Evolutionary conservation across 768 basidiomycete species (phyloP).

Genomic region (Trametes cubensis): DNA sequence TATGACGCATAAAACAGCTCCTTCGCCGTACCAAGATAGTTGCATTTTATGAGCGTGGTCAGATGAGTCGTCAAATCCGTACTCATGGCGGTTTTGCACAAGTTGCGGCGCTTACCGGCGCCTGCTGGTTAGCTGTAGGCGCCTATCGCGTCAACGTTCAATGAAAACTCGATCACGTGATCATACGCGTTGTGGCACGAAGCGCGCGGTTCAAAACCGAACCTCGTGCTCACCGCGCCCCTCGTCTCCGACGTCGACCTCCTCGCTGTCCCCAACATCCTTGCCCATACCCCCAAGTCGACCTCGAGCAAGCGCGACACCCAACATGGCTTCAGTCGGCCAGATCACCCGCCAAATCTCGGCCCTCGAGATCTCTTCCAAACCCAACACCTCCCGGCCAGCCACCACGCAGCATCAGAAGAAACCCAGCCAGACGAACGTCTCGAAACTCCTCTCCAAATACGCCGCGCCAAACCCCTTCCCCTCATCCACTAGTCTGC

Average conservation of each 20-base stretch:
- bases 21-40: too few species aligned
- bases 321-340: slow-evolving; percentile 50
- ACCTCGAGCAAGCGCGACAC: slow-evolving; percentile 13
- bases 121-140: too few species aligned
- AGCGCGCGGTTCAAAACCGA: slow-evolving; percentile 24
- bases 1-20: too few species aligned
- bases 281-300: background rate
- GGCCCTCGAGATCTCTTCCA: slow-evolving; percentile 63
- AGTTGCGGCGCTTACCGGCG: too few species aligned
- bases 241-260: slow-evolving; percentile 20
- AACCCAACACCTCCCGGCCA: slow-evolving; percentile 43
- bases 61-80: too few species aligned
- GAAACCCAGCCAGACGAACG: slow-evolving; percentile 59
- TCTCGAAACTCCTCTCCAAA: slow-evolving; percentile 74
- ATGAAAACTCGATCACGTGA: slow-evolving; percentile 21
- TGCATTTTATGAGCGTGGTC: too few species aligned
- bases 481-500: slow-evolving; percentile 24
- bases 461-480: slow-evolving; percentile 66
- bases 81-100: too few species aligned
- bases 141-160: too few species aligned
- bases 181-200: slow-evolving; percentile 14
- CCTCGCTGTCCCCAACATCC: slow-evolving; percentile 8
- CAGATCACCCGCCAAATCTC: slow-evolving; percentile 68
- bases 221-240: slow-evolving; percentile 14
- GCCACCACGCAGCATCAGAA: slow-evolving; percentile 46